Evolutionary conservation across 2,329 filamentous ascomycete genomes (phyloP).

Genomic region (Hyphodiscus sp.): DNA sequence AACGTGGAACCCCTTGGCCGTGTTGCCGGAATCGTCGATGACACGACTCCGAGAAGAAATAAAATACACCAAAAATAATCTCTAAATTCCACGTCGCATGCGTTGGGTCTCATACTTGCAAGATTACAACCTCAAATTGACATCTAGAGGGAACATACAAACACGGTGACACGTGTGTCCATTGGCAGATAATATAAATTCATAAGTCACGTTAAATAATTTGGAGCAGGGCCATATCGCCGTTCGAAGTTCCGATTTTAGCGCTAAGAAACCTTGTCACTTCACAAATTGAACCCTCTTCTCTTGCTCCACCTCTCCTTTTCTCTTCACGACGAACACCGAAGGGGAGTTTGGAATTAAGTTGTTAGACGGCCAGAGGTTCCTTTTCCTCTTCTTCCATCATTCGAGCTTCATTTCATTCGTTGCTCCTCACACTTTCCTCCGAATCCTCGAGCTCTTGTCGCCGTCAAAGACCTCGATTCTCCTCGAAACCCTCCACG

Average conservation of each 20-base stretch:
- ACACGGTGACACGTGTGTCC: neutral
- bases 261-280: conserved; percentile 1
- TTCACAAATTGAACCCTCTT: conserved; percentile 3
- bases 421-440: conserved; percentile 42
- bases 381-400: conserved; percentile 6
- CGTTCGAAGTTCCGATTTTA: neutral
- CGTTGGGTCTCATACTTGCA: neutral
- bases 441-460: conserved; percentile 45
- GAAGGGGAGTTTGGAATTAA: conserved; percentile 10
- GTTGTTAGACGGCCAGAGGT: neutral
- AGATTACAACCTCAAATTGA: neutral
- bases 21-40: neutral
- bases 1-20: neutral
- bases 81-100: neutral
- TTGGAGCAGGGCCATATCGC: neutral
- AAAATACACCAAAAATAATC: neutral
- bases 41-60: neutral
- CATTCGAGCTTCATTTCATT: conserved; percentile 24
- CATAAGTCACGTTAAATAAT: neutral
- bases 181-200: neutral
- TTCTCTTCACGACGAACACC: conserved; percentile 12
- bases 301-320: conserved; percentile 9
- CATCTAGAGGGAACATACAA: neutral
- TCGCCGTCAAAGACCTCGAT: conserved; percentile 52
- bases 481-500: conserved; percentile 43